Conservation (phyloP, 1,139 yeast genomes). For the Candida smagusa region DNA sequence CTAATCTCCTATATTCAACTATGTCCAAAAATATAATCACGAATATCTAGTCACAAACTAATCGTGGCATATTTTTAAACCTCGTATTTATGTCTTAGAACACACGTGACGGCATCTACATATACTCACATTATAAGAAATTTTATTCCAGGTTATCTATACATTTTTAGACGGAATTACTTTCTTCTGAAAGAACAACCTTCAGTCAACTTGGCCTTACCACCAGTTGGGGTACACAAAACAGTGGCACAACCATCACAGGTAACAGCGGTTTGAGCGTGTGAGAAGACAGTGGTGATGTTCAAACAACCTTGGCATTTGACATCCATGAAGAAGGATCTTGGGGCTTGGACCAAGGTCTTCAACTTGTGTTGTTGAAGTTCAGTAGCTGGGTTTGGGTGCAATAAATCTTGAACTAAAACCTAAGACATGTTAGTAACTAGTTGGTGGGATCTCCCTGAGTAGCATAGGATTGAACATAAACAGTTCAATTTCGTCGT, state of each 20-base stretch:
- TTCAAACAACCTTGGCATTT: conserved; percentile 99
- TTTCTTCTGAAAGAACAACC: conserved; percentile 99
- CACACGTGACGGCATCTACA: too few species aligned
- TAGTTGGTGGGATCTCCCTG: neutral
- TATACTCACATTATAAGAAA: conserved; percentile 1
- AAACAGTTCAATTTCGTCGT: too few species aligned
- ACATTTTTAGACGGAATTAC: conserved; percentile 43
- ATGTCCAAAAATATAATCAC: too few species aligned
- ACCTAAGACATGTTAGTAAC: conserved; percentile 21
- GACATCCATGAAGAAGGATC: conserved; percentile 99
- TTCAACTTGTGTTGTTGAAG: conserved; percentile 96
- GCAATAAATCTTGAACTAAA: conserved; percentile 50
- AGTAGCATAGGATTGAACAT: too few species aligned
- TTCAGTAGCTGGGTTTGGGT: conserved; percentile 97
- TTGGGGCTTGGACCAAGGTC: conserved; percentile 95
- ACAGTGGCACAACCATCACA: conserved; percentile 99
- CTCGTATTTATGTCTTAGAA: too few species aligned
- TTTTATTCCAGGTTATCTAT: conserved; percentile 11
- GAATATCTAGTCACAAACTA: too few species aligned
- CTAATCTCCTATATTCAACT: too few species aligned
- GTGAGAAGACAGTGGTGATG: conserved; percentile 99
- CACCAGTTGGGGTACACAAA: conserved; percentile 99
- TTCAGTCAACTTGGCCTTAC: conserved; percentile 99
- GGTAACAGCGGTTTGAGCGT: conserved; percentile 99
- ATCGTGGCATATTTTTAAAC: too few species aligned